A percentile compares a stretch with the other conserved stretches of the same genome.
These are phyloP conservation scores for Mortierella polycephala DNA, from an alignment of 371 early-diverging fungal species.

Conservation along the genomic window DNA sequence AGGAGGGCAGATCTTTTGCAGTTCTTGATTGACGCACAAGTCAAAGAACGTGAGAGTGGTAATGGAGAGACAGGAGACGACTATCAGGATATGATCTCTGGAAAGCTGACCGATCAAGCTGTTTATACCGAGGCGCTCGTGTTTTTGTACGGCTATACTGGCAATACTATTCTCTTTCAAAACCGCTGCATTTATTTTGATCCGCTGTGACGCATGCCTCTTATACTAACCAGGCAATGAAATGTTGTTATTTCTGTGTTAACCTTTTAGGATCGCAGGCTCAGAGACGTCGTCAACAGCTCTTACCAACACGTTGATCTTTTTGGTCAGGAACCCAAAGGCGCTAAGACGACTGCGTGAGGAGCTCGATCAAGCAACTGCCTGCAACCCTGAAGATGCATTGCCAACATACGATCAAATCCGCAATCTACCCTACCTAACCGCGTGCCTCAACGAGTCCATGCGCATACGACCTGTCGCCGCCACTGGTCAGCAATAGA, in stretches of 20 bases:
- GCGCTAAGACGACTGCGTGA: slow-evolving; percentile 12
- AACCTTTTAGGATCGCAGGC: slow-evolving; percentile 33
- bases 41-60: slow-evolving; percentile 26
- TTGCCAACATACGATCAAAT: slow-evolving; percentile 38
- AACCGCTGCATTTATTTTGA: neutral
- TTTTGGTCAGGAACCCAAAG: slow-evolving; percentile 18
- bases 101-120: slow-evolving; percentile 37
- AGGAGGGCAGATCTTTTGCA: slow-evolving; percentile 43
- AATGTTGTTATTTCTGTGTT: neutral
- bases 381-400: slow-evolving; percentile 18
- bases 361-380: slow-evolving; percentile 28
- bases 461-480: slow-evolving; percentile 45
- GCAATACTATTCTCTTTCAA: neutral
- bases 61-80: slow-evolving; percentile 39
- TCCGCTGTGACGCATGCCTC: neutral
- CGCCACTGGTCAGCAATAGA: slow-evolving; percentile 31
- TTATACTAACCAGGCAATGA: neutral
- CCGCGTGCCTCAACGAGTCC: slow-evolving; percentile 39
- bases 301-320: slow-evolving; percentile 38
- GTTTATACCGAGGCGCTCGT: slow-evolving; percentile 30
- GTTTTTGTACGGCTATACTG: slow-evolving; percentile 18
- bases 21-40: slow-evolving; percentile 44
- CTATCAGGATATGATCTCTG: slow-evolving; percentile 38
- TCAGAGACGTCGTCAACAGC: slow-evolving; percentile 47
- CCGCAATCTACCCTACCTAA: slow-evolving; percentile 30